Conservation (phyloP, 1,284 basidiomycete species). For the Crucibulum parvulum region DNA sequence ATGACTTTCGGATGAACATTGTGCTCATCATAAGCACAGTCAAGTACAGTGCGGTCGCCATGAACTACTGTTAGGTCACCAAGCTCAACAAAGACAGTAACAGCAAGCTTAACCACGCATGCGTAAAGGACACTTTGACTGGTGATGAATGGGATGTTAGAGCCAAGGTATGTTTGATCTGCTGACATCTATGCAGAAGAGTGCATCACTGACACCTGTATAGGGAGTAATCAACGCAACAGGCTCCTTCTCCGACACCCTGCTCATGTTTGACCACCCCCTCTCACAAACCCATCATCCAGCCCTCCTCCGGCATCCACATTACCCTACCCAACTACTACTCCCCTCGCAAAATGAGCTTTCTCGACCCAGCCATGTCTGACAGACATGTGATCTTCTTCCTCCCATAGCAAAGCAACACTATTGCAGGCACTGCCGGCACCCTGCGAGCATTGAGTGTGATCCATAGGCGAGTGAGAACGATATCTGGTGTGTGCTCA, state of each 20-base stretch:
- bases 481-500: too few relatives aligned
- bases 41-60: constrained; percentile 88
- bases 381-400: constrained; percentile 99
- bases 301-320: constrained; percentile 94
- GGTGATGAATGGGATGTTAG: constrained; percentile 72
- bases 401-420: constrained; percentile 99
- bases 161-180: constrained; percentile 64
- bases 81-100: constrained; percentile 74
- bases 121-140: constrained; percentile 84
- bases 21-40: constrained; percentile 95
- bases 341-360: constrained; percentile 93
- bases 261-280: constrained; percentile 91
- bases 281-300: constrained; percentile 87
- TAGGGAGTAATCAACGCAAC: constrained; percentile 96
- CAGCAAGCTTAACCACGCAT: constrained; percentile 80
- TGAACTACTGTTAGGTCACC: constrained; percentile 92
- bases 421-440: constrained; percentile 97
- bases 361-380: constrained; percentile 94
- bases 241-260: constrained; percentile 90
- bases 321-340: constrained; percentile 98
- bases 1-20: constrained; percentile 98
- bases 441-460: constrained; percentile 79
- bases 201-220: not conserved
- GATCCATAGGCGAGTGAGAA: constrained; percentile 91
- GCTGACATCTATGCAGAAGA: not conserved